Evolutionary conservation across 2,329 filamentous ascomycete species (phyloP), one percentile per base, ranked within the genome.

Genomic region (Malbranchea zuffiana): DNA sequence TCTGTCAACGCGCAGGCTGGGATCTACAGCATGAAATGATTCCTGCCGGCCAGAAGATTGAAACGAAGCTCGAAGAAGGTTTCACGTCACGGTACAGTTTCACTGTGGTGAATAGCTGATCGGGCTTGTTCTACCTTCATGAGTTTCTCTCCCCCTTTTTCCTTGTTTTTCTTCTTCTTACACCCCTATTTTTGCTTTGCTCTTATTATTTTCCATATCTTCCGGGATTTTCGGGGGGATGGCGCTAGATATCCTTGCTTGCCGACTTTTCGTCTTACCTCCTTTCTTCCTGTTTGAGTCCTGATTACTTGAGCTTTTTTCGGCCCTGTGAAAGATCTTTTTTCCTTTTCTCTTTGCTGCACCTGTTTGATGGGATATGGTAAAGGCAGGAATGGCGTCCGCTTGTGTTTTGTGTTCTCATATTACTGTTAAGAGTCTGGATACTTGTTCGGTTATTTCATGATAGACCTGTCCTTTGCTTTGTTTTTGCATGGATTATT

Each of bases 1-100:
- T 98, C 35, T 88, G 83, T 54, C 74, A 78, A 29, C 75, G 83
- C 8, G 78, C 83, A 1, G 81, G 80, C 3, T 96, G 90, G 90
- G 66, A 75, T 5, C 60, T 94, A 36, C 56, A 73, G 29, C 86
- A 95, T 53, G 78, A 84, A 46, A 94, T 93, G 83, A 72, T 90
- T 41, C 77, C 79, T n/a, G 59, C 69, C 6, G 66, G 71, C 21
- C 76, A 84, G 57, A 60, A 67, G 40, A 66, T 85, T 12, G 63
- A 74, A 16, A 68, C 84, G 11, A 52, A 55, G 41, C 47, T 64
- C 5, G 62, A 66, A 28, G 66, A 72, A 32, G 72, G 60, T 44
- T 62, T 60, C 40, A 54, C 56, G 39, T 65, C 61, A 53, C 59
- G 63, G 50, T 59, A 61, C 52, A 47, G 54, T 33, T 65, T 66